Evolutionary conservation across 2,329 filamentous ascomycete species (phyloP).

Genomic region (Cordyceps tenuipes): DNA sequence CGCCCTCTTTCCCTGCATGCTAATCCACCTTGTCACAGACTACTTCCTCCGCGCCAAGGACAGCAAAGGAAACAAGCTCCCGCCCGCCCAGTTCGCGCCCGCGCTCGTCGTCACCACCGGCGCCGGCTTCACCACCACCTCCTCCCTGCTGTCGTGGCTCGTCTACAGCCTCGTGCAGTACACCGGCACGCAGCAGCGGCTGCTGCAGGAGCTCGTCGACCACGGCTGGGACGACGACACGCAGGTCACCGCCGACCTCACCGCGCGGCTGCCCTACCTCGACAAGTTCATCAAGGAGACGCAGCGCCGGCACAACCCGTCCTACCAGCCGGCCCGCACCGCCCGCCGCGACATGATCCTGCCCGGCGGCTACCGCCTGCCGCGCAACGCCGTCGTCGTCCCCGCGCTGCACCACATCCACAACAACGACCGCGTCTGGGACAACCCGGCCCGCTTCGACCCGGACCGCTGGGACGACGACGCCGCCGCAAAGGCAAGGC

Average conservation of each 20-base stretch:
- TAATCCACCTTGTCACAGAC: conserved; percentile 24
- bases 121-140: conserved; percentile 54
- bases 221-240: conserved; percentile 35
- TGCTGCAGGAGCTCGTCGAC: conserved; percentile 51
- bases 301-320: conserved; percentile 51
- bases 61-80: conserved; percentile 44
- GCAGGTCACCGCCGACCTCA: conserved; percentile 38
- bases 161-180: conserved; percentile 46
- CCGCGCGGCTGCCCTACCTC: conserved; percentile 40
- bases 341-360: conserved; percentile 47
- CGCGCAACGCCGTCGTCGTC: conserved; percentile 44
- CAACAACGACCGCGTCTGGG: conserved; percentile 47
- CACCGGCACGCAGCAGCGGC: conserved; percentile 44
- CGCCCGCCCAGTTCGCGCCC: conserved; percentile 23
- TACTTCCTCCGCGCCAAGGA: conserved; percentile 47
- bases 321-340: conserved; percentile 52
- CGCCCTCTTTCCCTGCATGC: neutral
- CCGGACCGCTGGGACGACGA: conserved; percentile 52
- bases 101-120: conserved; percentile 42
- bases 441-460: conserved; percentile 48
- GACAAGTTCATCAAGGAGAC: conserved; percentile 55
- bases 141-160: conserved; percentile 49
- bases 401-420: conserved; percentile 42
- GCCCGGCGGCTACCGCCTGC: conserved; percentile 50
- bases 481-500: conserved; percentile 42